A percentile compares a stretch with the other conserved stretches of the same genome.
These are phyloP conservation scores for Rutstroemia sp. DNA, from an alignment of 2,329 filamentous ascomycete species.

Conservation along the genomic window DNA sequence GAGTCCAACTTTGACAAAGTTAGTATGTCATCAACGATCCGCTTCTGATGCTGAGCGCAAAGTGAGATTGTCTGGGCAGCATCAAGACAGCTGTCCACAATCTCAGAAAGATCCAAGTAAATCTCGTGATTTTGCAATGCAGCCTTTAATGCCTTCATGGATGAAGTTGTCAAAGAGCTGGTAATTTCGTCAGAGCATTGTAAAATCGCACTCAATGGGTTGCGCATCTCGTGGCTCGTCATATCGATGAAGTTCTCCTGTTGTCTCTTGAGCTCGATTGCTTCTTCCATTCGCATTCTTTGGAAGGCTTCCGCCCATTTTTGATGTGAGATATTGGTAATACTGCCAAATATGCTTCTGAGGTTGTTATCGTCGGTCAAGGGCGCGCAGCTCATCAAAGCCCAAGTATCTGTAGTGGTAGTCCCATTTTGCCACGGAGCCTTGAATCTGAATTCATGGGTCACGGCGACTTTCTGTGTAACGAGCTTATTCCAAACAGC, in stretches of 20 bases:
- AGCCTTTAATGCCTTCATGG: not conserved
- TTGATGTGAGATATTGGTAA: constrained; percentile 80
- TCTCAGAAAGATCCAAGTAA: constrained; percentile 36
- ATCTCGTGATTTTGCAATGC: not conserved
- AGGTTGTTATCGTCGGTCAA: constrained; percentile 60
- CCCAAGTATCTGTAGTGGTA: constrained; percentile 64
- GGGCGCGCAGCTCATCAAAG: constrained; percentile 68
- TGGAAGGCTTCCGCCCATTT: constrained; percentile 58
- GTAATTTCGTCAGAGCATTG: constrained; percentile 57
- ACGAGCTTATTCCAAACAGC: constrained; percentile 57
- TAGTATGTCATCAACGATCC: constrained; percentile 61
- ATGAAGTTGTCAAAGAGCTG: constrained; percentile 5
- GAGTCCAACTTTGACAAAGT: constrained; percentile 65
- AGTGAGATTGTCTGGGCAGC: constrained; percentile 76
- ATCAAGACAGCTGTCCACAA: constrained; percentile 55
- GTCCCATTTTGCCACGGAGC: constrained; percentile 53
- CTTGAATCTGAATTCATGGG: constrained; percentile 70
- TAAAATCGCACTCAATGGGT: constrained; percentile 65
- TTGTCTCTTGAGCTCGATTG: constrained; percentile 53
- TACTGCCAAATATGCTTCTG: constrained; percentile 71
- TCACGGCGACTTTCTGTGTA: constrained; percentile 54
- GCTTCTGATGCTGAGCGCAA: constrained; percentile 65
- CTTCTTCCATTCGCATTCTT: constrained; percentile 37
- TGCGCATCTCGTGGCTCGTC: constrained; percentile 65
- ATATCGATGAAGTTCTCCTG: constrained; percentile 80